Evolutionary conservation across 139 green algal species (phyloP).

Genomic region (Chlorella sp.): DNA sequence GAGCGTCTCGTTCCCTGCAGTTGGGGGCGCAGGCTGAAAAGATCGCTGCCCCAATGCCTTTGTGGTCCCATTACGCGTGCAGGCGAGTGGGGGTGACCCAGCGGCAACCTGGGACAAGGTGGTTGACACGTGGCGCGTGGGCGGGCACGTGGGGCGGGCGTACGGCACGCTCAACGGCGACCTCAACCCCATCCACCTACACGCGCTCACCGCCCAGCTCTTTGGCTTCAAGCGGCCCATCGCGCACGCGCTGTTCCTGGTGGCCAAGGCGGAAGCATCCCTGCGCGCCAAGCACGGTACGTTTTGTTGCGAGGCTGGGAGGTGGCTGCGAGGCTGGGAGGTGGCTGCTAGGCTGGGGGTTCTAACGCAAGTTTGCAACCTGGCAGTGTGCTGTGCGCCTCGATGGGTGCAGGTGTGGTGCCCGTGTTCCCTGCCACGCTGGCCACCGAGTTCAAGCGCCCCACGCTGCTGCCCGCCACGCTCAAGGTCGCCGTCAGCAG

Average conservation of each 20-base stretch:
- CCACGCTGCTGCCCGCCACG: conserved; percentile 44
- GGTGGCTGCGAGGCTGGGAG: too few species aligned
- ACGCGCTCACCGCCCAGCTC: conserved; percentile 23
- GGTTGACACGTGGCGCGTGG: conserved; percentile 21
- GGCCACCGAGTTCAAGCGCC: conserved; percentile 46
- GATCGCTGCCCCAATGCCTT: background rate
- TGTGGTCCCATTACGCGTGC: background rate
- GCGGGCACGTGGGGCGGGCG: conserved; percentile 20
- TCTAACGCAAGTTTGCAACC: too few species aligned
- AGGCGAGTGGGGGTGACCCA: background rate
- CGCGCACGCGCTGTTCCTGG: conserved; percentile 51
- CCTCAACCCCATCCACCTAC: conserved; percentile 48
- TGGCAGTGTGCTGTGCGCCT: too few species aligned
- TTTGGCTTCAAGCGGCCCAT: conserved; percentile 61
- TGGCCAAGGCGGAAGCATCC: conserved; percentile 29
- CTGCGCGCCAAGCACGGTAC: conserved; percentile 22
- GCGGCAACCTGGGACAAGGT: background rate
- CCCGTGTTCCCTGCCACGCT: conserved; percentile 27
- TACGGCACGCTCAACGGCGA: conserved; percentile 43
- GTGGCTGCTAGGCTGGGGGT: too few species aligned
- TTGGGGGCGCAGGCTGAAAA: background rate
- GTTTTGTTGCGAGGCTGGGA: too few species aligned
- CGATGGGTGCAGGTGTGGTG: background rate
- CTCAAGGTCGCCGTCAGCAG: conserved; percentile 25
- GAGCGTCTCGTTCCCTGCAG: background rate